A percentile compares a stretch with the other conserved stretches of the same genome.
Evolutionary conservation across 1,284 basidiomycete genomes (phyloP).

Genomic region (Trichosporon coremiiforme): DNA sequence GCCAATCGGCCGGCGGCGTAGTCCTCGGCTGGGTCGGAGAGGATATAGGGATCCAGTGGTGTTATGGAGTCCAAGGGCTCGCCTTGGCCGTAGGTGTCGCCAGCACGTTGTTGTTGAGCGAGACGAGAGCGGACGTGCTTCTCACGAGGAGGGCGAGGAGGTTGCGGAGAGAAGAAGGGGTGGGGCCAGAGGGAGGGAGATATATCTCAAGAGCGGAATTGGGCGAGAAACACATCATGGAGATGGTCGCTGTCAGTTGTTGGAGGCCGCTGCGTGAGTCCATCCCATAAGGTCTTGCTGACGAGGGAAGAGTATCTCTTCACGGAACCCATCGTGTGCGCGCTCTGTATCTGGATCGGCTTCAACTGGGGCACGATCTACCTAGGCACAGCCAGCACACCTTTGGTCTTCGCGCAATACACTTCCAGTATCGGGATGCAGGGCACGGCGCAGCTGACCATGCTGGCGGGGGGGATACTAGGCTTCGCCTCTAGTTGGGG

Average conservation of each 20-base stretch:
- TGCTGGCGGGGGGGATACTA: constrained; percentile 66
- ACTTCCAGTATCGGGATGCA: constrained; percentile 45
- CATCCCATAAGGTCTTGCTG: neutral
- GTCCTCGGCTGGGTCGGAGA: constrained; percentile 42
- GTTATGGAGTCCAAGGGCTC: constrained; percentile 49
- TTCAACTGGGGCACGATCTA: constrained; percentile 55
- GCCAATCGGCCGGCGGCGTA: constrained; percentile 44
- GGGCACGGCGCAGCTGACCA: constrained; percentile 42
- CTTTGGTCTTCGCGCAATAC: constrained; percentile 47
- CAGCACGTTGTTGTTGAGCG: constrained; percentile 48
- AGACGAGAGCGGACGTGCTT: constrained; percentile 58
- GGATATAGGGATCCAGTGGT: constrained; percentile 43
- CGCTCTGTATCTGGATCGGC: constrained; percentile 57
- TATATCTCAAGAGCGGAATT: constrained; percentile 35
- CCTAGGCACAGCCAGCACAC: constrained; percentile 41
- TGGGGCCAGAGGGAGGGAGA: constrained; percentile 37
- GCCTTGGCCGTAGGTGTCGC: constrained; percentile 38
- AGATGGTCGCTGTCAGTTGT: constrained; percentile 48
- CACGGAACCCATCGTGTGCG: constrained; percentile 58
- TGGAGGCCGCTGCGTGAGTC: constrained; percentile 49
- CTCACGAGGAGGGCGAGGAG: constrained; percentile 52
- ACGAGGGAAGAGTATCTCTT: constrained; percentile 50
- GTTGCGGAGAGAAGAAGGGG: constrained; percentile 54
- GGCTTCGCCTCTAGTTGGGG: constrained; percentile 68
- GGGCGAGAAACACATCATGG: constrained; percentile 43